Conservation (phyloP, 495 filamentous ascomycete species). For the Xylaria longipes region DNA sequence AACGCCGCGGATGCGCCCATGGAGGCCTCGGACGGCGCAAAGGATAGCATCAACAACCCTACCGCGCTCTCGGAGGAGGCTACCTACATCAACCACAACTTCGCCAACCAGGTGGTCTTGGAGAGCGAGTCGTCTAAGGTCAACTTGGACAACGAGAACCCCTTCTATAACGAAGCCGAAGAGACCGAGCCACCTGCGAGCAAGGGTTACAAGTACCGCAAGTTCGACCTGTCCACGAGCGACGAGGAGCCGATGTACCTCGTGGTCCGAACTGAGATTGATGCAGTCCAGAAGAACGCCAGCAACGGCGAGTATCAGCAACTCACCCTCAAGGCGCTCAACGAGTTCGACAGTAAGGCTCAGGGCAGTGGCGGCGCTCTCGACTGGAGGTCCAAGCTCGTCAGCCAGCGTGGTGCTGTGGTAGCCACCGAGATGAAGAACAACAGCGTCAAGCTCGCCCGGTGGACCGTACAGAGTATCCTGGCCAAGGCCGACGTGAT, state of each 20-base stretch:
- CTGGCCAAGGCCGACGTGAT: conserved; percentile 94
- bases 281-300: conserved; percentile 93
- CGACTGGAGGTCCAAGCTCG: conserved; percentile 94
- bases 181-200: conserved; percentile 91
- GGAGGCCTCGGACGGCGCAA: conserved; percentile 88
- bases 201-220: conserved; percentile 97
- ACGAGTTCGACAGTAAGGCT: conserved; percentile 98
- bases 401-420: conserved; percentile 90
- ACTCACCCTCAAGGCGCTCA: conserved; percentile 91
- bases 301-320: conserved; percentile 87
- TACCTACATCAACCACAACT: conserved; percentile 99
- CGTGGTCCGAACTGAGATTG: conserved; percentile 93
- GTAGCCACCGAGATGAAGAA: conserved; percentile 99
- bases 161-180: conserved; percentile 93
- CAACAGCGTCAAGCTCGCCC: conserved; percentile 95
- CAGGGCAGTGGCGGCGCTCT: conserved; percentile 92
- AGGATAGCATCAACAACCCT: conserved; percentile 92
- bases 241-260: conserved; percentile 91
- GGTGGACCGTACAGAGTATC: conserved; percentile 96
- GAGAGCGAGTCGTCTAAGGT: conserved; percentile 80
- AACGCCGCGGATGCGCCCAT: conserved; percentile 96
- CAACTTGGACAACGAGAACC: conserved; percentile 86
- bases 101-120: conserved; percentile 88
- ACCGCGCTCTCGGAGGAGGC: conserved; percentile 90
- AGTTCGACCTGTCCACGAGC: conserved; percentile 92